Evolutionary conservation across 169 alveolate genomes (phyloP).

Genomic region (Miamiensis avidus): DNA sequence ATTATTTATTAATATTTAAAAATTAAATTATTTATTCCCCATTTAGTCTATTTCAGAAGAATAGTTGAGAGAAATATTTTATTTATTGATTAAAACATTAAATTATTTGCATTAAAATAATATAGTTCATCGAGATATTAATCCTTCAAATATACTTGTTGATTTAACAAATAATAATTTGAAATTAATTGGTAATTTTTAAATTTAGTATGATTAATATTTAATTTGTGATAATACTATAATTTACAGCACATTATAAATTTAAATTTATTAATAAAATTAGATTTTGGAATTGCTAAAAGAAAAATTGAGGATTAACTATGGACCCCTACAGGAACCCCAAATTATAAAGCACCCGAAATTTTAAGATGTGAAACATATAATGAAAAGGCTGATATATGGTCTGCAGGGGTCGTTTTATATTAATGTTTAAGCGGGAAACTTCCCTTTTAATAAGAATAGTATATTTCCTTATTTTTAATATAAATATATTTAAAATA

Average conservation of each 20-base stretch:
- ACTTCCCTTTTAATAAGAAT: not conserved
- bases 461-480: not conserved
- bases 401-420: conserved; percentile 10
- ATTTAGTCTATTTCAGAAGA: conserved; percentile 2
- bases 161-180: not conserved
- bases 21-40: no score
- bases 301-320: conserved; percentile 14
- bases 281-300: conserved; percentile 5
- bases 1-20: no score
- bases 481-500: no score
- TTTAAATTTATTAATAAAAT: no score
- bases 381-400: conserved; percentile 20
- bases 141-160: conserved; percentile 21
- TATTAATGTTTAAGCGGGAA: not conserved
- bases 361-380: conserved; percentile 32
- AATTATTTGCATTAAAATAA: conserved; percentile 14
- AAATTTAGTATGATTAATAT: no score
- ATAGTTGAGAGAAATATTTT: not conserved
- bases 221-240: not conserved
- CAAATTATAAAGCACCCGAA: conserved; percentile 60
- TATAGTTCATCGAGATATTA: conserved; percentile 24
- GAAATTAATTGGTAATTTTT: not conserved
- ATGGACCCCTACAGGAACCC: conserved; percentile 53
- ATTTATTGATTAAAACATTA: conserved; percentile 9
- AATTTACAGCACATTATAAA: no score